phyloP scores from a whole-genome alignment of 768 basidiomycete species.

The Kockovaella imperatae region DNA sequence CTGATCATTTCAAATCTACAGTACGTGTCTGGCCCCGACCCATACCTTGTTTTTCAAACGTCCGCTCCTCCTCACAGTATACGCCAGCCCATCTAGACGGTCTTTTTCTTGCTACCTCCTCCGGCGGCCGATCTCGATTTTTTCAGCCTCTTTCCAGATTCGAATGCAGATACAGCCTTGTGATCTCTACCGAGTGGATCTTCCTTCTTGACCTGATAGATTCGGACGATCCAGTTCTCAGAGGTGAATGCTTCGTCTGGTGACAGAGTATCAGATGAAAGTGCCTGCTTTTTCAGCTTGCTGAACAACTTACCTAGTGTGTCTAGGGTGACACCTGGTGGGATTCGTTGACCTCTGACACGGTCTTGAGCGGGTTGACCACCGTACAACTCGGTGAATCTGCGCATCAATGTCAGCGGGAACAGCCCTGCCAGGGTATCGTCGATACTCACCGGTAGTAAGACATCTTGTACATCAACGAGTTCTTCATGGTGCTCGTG shows the following conservation, averaged over 20 bases:
- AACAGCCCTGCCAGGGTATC: neutral
- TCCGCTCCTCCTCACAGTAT: too few species aligned
- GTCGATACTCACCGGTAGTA: slow-evolving; percentile 67
- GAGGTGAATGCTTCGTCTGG: slow-evolving; percentile 96
- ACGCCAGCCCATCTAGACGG: slow-evolving; percentile 15
- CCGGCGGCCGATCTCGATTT: slow-evolving; percentile 36
- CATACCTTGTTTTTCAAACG: too few species aligned
- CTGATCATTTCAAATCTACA: too few species aligned
- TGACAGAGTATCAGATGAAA: neutral
- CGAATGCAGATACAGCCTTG: slow-evolving; percentile 77
- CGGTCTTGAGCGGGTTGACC: slow-evolving; percentile 67
- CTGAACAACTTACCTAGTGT: slow-evolving; percentile 60
- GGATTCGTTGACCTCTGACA: slow-evolving; percentile 79
- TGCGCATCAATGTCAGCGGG: slow-evolving; percentile 34
- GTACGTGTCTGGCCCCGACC: too few species aligned
- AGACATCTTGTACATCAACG: slow-evolving; percentile 99
- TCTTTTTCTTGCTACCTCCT: slow-evolving; percentile 20
- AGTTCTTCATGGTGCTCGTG: slow-evolving; percentile 79
- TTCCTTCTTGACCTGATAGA: slow-evolving; percentile 91
- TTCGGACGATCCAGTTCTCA: slow-evolving; percentile 99
- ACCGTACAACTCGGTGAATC: slow-evolving; percentile 82
- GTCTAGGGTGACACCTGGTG: slow-evolving; percentile 74
- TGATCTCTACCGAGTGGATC: slow-evolving; percentile 83
- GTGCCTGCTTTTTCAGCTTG: neutral
- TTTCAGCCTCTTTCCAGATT: slow-evolving; percentile 81